Base-by-base conservation (phyloP, 2,329 filamentous ascomycete genomes). In the Fusarium haematococcum region DNA sequence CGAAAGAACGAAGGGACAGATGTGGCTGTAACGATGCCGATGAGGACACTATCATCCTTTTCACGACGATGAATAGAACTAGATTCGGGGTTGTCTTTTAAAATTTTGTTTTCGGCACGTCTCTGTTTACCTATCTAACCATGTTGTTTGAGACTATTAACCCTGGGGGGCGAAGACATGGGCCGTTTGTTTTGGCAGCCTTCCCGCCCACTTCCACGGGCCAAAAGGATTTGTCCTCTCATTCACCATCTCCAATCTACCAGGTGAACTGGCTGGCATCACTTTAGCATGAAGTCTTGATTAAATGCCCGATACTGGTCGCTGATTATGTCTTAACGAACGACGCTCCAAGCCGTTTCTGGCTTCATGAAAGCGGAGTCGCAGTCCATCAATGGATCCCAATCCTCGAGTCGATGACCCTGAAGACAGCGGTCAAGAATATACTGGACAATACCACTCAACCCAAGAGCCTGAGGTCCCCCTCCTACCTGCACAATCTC, bases 371-470 rank as follows among this genome's bases (percentile, higher is more conserved):
- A 65, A 13, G n/a, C 27, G 8, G 8, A 1, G 16, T 25, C 58
- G 5, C 41, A 57, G 4, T 14, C 18, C 13, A 14, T n/a, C 18
- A 14, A 7, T 11, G 62, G 62, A 5, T 65, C 13, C 32, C 16
- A 41, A 7, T 65, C 43, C n/a, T 65, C 20, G 18, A 65, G 50
- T 3, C 64, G 56, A 57, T 73, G 68, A 0, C 63, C 63, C 5
- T 61, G 52, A 13, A 73, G 61, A n/a, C 61, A 69, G 7, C 45
- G 65, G 16, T 37, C 45, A 3, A 73, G 48, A 33, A 69, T 50
- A 20, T 62, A 50, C 16, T 32, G 5, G 4, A 73, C 60, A 52
- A 73, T 18, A 3, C 59, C 50, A 33, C 65, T 73, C 18, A 73
- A 50, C 0, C 63, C 68, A 4, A 73, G 58, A 20, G 50, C 39